A percentile compares a stretch with the other conserved stretches of the same genome.
phyloP scores from a whole-genome alignment of 306 rosid species.

The Gillenia trifoliata region DNA sequence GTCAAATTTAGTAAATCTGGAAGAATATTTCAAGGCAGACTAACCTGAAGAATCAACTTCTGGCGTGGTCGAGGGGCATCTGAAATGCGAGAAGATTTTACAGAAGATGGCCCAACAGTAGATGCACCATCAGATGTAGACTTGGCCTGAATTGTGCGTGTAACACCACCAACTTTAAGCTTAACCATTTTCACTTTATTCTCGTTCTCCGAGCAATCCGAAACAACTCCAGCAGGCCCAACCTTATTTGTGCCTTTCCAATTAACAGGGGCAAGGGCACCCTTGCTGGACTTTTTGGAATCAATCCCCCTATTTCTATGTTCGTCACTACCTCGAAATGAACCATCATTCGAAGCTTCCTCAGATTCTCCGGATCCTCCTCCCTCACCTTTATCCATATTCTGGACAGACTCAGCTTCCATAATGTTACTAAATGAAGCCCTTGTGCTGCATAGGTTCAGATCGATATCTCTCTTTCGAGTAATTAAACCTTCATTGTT shows the following conservation, averaged over 20 bases:
- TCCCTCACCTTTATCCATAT: conserved; percentile 18
- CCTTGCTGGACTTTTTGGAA: conserved; percentile 20
- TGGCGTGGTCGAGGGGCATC: conserved; percentile 22
- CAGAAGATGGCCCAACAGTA: conserved; percentile 16
- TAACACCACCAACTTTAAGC: conserved; percentile 30
- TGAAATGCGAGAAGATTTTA: conserved; percentile 24
- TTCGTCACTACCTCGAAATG: conserved; percentile 30
- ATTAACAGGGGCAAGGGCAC: conserved; percentile 31
- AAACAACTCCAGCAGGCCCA: neutral
- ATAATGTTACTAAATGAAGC: conserved; percentile 12
- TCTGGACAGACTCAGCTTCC: conserved; percentile 17
- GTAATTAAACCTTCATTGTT: conserved; percentile 13
- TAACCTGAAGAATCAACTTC: conserved; percentile 21
- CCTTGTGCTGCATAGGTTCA: conserved; percentile 22
- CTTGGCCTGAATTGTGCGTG: conserved; percentile 27
- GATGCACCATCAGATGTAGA: conserved; percentile 27
- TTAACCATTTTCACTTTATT: conserved; percentile 31
- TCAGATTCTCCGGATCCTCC: conserved; percentile 35
- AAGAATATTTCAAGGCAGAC: neutral
- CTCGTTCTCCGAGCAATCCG: conserved; percentile 16
- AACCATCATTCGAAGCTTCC: conserved; percentile 31
- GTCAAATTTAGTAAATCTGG: neutral
- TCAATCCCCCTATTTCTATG: conserved; percentile 19
- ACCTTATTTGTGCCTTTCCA: conserved; percentile 11
- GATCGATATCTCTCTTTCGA: conserved; percentile 16